Conservation (phyloP, 768 basidiomycete species). For the Auriscalpium orientale region DNA sequence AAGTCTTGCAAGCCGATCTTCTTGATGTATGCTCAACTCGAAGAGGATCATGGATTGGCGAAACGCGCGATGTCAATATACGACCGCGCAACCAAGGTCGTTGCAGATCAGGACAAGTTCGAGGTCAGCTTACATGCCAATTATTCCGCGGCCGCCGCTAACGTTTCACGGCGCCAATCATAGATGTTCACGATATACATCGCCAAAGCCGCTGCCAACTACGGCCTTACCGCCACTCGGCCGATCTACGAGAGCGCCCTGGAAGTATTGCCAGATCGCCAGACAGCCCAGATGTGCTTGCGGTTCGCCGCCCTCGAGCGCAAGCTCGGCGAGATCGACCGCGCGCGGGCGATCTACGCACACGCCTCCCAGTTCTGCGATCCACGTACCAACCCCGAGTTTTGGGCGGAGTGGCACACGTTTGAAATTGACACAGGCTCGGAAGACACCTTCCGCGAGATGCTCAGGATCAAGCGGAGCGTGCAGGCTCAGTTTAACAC, state of each 20-base stretch:
- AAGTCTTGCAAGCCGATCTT: constrained; percentile 94
- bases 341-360: constrained; percentile 92
- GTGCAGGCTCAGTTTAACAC: constrained; percentile 99
- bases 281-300: constrained; percentile 96
- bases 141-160: not conserved
- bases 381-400: constrained; percentile 81
- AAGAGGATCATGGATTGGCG: constrained; percentile 92
- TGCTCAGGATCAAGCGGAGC: constrained; percentile 93
- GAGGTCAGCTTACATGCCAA: constrained; percentile 44
- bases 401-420: constrained; percentile 95
- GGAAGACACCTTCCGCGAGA: constrained; percentile 96
- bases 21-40: constrained; percentile 92
- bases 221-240: constrained; percentile 91
- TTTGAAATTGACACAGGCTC: constrained; percentile 99
- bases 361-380: constrained; percentile 99
- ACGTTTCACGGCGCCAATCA: not conserved
- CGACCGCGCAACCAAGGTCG: constrained; percentile 83
- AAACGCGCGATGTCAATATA: constrained; percentile 95
- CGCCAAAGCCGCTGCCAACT: constrained; percentile 93
- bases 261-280: constrained; percentile 85
- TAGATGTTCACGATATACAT: constrained; percentile 98
- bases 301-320: constrained; percentile 94
- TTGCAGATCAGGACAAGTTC: constrained; percentile 88
- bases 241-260: constrained; percentile 95
- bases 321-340: constrained; percentile 97